These are phyloP conservation scores for Globomyces sp. DNA, from an alignment of 371 early-diverging fungal genomes.

Conservation along the genomic window DNA sequence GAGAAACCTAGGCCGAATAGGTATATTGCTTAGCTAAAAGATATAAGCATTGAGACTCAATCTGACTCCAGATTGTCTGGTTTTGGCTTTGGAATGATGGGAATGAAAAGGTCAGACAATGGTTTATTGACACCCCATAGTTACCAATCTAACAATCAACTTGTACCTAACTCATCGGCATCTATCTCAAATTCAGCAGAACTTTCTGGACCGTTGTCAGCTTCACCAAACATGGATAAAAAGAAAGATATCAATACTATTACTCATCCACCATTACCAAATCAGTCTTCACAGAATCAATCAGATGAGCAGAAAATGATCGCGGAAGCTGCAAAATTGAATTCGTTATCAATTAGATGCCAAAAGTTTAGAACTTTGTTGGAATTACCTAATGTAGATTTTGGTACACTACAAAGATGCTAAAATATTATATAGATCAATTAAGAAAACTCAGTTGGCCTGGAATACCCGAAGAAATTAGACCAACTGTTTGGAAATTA, in stretches of 20 bases:
- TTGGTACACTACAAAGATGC: constrained; percentile 50
- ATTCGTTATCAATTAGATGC: constrained; percentile 44
- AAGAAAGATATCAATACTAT: constrained; percentile 5
- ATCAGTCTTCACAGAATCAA: background rate
- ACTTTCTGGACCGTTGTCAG: too few species aligned
- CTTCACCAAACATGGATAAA: constrained; percentile 1
- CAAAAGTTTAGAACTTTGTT: constrained; percentile 71
- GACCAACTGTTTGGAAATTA: constrained; percentile 88
- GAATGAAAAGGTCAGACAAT: too few species aligned
- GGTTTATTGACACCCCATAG: too few species aligned
- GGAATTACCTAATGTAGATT: constrained; percentile 70
- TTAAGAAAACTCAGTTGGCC: constrained; percentile 84
- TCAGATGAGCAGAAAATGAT: constrained; percentile 44
- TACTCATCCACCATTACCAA: background rate
- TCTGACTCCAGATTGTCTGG: too few species aligned
- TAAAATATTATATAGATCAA: constrained; percentile 39
- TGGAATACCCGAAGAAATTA: constrained; percentile 82
- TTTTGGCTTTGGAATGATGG: too few species aligned
- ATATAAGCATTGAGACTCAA: too few species aligned
- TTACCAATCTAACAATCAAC: too few species aligned
- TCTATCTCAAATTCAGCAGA: too few species aligned
- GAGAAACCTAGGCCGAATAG: too few species aligned
- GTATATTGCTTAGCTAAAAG: too few species aligned
- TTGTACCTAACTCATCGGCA: too few species aligned
- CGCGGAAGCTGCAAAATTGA: constrained; percentile 47